Evolutionary conservation across 1,284 basidiomycete species (phyloP), one percentile per base, ranked within the genome.

Genomic region (Anthracocystis setariae): DNA sequence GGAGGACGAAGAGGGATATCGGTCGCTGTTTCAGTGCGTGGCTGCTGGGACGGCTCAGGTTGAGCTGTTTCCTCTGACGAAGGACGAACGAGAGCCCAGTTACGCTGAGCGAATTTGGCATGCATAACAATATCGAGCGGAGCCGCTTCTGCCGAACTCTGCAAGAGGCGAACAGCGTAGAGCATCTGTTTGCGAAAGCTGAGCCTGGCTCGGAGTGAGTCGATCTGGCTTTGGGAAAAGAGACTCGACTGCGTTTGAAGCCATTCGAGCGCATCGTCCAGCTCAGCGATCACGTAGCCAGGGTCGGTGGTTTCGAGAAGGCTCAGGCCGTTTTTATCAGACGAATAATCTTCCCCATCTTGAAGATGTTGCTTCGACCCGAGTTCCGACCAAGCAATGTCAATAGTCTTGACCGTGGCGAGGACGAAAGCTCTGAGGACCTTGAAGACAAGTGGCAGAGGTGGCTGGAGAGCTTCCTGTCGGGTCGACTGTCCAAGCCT

Each of bases 261-360:
- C 86, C 85, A 85, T 73, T 83, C 20, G 84, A 85, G 77, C 0
- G 87, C 90, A 12, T 87, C 86, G 43, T 91, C 89, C 8, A 94
- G 83, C 54, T 86, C 85, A 7, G 84, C 83, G 1, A 90, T 60
- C n/a, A 91, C 84, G 48, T 87, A 86, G 50, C 86, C 85, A 3
- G 88, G 86, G n/a, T 88, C 87, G 27, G 90, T 84, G 2, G 86
- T 86, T 82, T 94, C 91, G 20, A 89, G 84, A n/a, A 94, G 84
- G 0, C 89, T 89, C 0, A 93, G 86, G 18, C 92, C 92, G 74
- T 89, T 90, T 84, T 93, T 93, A 73, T 94, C 92, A 56, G 89
- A 87, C 80, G 91, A 90, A 88, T 90, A 92, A 78, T 94, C 93
- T 85, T 96, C 93, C 53, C 88, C 38, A 23, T 73, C 70, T 18